phyloP scores from a whole-genome alignment of 2,329 filamentous ascomycete species.

The Epichloe sibirici region DNA sequence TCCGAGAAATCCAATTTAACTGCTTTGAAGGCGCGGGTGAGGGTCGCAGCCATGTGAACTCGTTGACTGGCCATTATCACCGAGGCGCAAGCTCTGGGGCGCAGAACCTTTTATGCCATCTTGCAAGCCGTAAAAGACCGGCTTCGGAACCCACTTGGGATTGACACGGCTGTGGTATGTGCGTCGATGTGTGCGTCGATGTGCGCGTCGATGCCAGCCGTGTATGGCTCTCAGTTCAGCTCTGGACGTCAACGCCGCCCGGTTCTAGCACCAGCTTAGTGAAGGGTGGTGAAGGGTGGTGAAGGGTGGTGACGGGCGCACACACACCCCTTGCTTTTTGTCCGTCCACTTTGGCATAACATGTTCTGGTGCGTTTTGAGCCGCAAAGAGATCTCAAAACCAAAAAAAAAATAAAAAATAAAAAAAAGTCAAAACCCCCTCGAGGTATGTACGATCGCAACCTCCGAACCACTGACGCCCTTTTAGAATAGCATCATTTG shows the following conservation, averaged over 20 bases:
- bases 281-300: not conserved
- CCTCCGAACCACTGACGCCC: too few species aligned
- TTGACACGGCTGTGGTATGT: not conserved
- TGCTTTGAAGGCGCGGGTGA: not conserved
- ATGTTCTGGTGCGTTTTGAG: not conserved
- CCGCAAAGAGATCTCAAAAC: not conserved
- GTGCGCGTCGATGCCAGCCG: conserved; percentile 2
- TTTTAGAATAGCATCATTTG: not conserved
- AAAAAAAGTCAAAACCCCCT: not conserved
- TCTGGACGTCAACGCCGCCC: conserved; percentile 2
- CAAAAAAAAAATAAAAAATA: not conserved
- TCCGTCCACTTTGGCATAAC: not conserved
- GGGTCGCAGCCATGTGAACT: not conserved
- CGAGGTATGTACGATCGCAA: too few species aligned
- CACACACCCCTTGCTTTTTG: not conserved
- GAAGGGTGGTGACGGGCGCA: not conserved
- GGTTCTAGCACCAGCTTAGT: conserved; percentile 1
- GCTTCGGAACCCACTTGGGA: conserved; percentile 4
- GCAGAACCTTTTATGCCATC: conserved; percentile 7
- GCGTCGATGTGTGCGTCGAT: not conserved
- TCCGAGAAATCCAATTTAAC: too few species aligned
- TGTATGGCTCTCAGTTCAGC: conserved; percentile 8
- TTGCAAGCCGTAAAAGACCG: not conserved
- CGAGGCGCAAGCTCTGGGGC: not conserved
- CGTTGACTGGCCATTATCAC: not conserved